Conservation (phyloP, 1,139 yeast genomes). For the Trichomonascaceae sp. region DNA sequence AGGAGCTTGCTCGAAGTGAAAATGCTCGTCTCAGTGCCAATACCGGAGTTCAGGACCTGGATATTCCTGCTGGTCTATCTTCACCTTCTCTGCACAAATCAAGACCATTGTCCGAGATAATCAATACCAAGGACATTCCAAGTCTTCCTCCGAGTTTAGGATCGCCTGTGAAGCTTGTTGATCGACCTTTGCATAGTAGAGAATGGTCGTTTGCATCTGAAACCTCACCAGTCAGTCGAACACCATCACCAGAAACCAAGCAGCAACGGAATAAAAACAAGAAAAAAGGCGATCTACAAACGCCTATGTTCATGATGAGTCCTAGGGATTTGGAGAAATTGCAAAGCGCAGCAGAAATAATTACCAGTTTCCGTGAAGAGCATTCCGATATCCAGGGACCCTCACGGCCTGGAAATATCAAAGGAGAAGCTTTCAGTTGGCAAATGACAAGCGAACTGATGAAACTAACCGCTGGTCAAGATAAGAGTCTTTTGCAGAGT, state of each 20-base stretch:
- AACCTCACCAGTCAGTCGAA: neutral
- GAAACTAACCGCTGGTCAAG: slow-evolving; percentile 5
- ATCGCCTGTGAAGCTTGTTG: neutral
- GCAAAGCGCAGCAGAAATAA: slow-evolving; percentile 4
- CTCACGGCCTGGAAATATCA: slow-evolving; percentile 21
- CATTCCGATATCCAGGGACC: slow-evolving; percentile 16
- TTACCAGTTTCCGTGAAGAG: neutral
- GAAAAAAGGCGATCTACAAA: neutral
- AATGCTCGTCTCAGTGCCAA: slow-evolving; percentile 24
- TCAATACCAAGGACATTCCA: neutral
- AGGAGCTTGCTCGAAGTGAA: slow-evolving; percentile 30
- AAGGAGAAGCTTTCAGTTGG: slow-evolving; percentile 28
- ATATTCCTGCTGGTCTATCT: slow-evolving; percentile 1
- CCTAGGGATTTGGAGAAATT: slow-evolving; percentile 17
- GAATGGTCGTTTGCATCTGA: neutral
- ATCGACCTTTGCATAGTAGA: neutral
- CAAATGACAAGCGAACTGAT: slow-evolving; percentile 26
- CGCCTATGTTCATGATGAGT: slow-evolving; percentile 16
- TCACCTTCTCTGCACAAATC: neutral
- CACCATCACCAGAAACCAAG: neutral
- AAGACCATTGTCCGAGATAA: neutral
- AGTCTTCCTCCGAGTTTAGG: neutral
- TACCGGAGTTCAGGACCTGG: slow-evolving; percentile 4
- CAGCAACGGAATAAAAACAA: neutral
- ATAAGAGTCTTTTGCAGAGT: slow-evolving; percentile 8